Conservation (phyloP, 768 basidiomycete species). For the Holtermanniella nyarrowii region DNA sequence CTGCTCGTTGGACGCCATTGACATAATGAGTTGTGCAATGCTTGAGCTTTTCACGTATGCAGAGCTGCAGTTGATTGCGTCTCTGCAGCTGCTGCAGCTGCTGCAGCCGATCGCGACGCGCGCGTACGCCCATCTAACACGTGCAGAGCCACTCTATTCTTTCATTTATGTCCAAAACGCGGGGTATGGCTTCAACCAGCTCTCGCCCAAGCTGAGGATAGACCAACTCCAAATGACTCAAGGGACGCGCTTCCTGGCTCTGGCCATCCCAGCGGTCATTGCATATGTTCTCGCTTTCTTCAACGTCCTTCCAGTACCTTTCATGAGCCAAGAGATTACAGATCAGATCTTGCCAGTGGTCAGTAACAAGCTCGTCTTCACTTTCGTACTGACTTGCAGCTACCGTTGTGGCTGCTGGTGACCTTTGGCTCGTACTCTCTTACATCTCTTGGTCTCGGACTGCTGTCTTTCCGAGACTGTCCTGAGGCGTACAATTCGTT, state of each 20-base stretch:
- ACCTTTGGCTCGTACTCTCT: constrained; percentile 70
- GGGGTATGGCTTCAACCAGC: too few species aligned
- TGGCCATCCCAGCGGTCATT: constrained; percentile 44
- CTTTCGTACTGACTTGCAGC: constrained; percentile 41
- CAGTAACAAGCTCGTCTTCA: constrained; percentile 27
- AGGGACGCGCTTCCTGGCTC: constrained; percentile 49
- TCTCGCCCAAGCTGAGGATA: too few species aligned
- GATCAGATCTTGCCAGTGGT: constrained; percentile 55
- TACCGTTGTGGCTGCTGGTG: constrained; percentile 75
- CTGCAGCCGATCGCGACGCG: too few species aligned
- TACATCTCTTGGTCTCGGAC: constrained; percentile 63
- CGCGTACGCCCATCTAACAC: too few species aligned
- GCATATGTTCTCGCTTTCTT: constrained; percentile 55
- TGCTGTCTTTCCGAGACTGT: constrained; percentile 64
- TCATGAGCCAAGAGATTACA: constrained; percentile 47
- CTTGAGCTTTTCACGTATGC: too few species aligned
- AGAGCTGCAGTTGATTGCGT: too few species aligned
- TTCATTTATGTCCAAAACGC: too few species aligned
- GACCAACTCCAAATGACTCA: constrained; percentile 49
- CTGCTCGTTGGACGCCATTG: too few species aligned
- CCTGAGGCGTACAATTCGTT: constrained; percentile 68
- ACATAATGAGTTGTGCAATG: not conserved
- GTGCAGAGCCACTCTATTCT: too few species aligned
- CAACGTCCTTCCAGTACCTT: constrained; percentile 50
- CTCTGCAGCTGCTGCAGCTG: too few species aligned